These are phyloP conservation scores for Clarireedia hainanense DNA, from an alignment of 2,329 filamentous ascomycete genomes.

Conservation along the genomic window DNA sequence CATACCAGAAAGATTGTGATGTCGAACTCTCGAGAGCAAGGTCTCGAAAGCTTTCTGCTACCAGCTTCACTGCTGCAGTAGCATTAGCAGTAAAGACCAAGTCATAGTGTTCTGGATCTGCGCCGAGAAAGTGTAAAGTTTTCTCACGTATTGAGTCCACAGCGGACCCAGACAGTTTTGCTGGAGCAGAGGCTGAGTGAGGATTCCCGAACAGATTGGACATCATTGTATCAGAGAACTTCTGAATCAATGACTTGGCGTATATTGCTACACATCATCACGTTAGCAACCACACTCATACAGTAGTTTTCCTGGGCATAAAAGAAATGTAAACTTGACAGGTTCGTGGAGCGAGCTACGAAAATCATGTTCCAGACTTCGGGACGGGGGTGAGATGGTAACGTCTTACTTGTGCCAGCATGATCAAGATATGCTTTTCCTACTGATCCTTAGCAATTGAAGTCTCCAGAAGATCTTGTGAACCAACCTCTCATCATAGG, in stretches of 20 bases:
- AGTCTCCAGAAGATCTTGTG: not conserved
- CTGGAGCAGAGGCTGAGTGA: conserved; percentile 75
- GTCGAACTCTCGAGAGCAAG: conserved; percentile 50
- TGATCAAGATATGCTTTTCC: conserved; percentile 81
- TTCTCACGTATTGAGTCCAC: conserved; percentile 68
- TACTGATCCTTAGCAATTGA: conserved; percentile 30
- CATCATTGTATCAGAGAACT: conserved; percentile 73
- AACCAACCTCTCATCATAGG: conserved; percentile 57
- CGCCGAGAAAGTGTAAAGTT: conserved; percentile 68
- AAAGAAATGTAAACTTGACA: not conserved
- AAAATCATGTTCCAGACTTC: not conserved
- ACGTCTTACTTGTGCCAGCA: conserved; percentile 58
- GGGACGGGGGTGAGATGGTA: not conserved
- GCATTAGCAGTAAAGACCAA: conserved; percentile 87
- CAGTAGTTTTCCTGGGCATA: not conserved
- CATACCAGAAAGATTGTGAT: conserved; percentile 65
- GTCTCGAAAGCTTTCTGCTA: conserved; percentile 67
- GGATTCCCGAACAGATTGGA: conserved; percentile 79
- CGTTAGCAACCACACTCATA: not conserved
- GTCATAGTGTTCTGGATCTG: conserved; percentile 73
- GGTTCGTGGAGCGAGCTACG: not conserved
- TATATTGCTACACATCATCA: conserved; percentile 43
- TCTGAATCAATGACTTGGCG: conserved; percentile 69
- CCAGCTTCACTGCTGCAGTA: conserved; percentile 83
- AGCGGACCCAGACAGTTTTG: conserved; percentile 63